Base-by-base conservation (phyloP, 306 rosid species). In the Cucurbita ficifolia region DNA sequence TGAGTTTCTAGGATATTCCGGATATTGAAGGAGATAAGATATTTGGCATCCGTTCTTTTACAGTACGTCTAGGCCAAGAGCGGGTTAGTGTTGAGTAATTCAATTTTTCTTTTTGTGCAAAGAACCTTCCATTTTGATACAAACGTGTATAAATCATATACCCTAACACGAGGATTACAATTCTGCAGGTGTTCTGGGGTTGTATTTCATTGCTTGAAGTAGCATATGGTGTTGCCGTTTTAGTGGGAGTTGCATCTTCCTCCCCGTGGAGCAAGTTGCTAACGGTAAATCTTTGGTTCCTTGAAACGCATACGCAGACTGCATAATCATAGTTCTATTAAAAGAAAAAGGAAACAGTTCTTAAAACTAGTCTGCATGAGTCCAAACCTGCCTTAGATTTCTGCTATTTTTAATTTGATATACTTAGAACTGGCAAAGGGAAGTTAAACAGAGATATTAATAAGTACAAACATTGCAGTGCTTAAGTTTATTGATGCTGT, bases 1-100 rank as follows among this genome's bases (percentile, higher is more conserved):
- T 33, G 19, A n/a, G 55, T 75, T 59, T 78, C 39, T 55, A 94
- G 98, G 98, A 94, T 69, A 90, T 90, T 81, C 98, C 98, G 70
- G 98, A 90, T 82, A 90, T 94, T 29, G 98, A 94, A 79, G 98
- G 98, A 61, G 97, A 94, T 84, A 87, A 72, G 76, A 79, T 89
- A 77, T 91, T 76, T 63, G 97, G 92, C 76, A 91, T 94, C 75
- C 91, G 79, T 76, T 89, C 97, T 0, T 94, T 89, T 86, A 84
- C 97, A 76, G 96, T 94, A 71, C 91, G 91, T 63, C 74, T 94
- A 83, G 97, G 99, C 65, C 96, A 94, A 83, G 69, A 83, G 74
- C 86, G 79, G 91, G 99, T 94, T 60, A 57, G 81, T 69, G 14
- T 79, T 79, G 9, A 36, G n/a, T 55, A 29, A 57, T 36, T 24